Base-by-base conservation (phyloP, 1,284 basidiomycete species). In the Singerocomus rubriflavus region DNA sequence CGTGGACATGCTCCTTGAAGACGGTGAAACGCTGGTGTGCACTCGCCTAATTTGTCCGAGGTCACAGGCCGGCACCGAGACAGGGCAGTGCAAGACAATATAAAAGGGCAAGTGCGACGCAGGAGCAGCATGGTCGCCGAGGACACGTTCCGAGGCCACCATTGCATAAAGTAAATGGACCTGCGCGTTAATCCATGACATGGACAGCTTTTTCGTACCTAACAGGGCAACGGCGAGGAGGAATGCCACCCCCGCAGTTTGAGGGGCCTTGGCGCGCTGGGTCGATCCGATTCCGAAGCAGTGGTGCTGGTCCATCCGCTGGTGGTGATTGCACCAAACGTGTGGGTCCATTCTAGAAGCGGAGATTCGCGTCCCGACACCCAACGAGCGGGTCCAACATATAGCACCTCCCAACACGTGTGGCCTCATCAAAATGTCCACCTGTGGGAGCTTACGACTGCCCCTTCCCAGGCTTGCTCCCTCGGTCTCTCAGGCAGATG, bases 231-330 rank as follows among this genome's bases (percentile, higher is more conserved):
- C 21, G 21, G 21, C 21, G 32, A 6, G 30, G 50, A 50, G 46
- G 27, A 55, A 54, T 60, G 45, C 32, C 63, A 57, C 53, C 55
- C 62, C 66, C 21, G 62, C 66, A 68, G 63, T 66, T 64, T 65
- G 64, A 57, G 62, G 51, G 62, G 54, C 50, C 46, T 35, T 48
- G 46, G 21, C 21, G 21, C 21, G 21, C 54, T 53, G 30, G 46
- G 52, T 52, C 61, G 64, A 67, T 67, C 62, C 51, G 63, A 65
- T 46, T 21, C 55, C 52, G 58, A 58, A 51, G 48, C 29, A 52
- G 16, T 6, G 57, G 56, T 46, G 9, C 46, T 44, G 21, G 21
- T 21, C 21, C 21, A 21, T 21, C 21, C 21, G 21, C 32, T 33
- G 33, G 25, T 32, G 13, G 29, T 53, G 45, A 55, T 57, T 21